phyloP scores from a whole-genome alignment of 2,329 filamentous ascomycete genomes.

The Triangularia verruculosa region DNA sequence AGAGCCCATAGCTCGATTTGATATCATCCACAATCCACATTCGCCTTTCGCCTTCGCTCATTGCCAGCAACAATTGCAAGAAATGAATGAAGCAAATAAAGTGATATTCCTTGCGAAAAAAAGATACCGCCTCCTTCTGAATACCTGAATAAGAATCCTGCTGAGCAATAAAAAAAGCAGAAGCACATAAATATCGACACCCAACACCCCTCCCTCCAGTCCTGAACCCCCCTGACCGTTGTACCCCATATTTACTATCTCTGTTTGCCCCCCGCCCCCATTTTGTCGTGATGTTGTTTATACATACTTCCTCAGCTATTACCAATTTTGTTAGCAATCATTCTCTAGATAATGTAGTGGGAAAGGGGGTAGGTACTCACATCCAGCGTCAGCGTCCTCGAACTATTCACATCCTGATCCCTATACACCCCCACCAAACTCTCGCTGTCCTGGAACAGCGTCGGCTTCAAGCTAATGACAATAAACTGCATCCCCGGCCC shows the following conservation, averaged over 20 bases:
- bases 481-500: conserved; percentile 99
- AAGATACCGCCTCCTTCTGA: not conserved
- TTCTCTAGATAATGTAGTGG: not conserved
- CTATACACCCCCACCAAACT: conserved; percentile 93
- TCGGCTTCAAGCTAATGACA: conserved; percentile 93
- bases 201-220: not conserved
- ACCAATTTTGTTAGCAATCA: conserved; percentile 13
- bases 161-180: not conserved
- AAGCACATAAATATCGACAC: not conserved
- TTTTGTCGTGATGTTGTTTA: conserved; percentile 13
- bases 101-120: not conserved
- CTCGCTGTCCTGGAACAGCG: conserved; percentile 94
- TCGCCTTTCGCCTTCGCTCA: not conserved
- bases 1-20: not conserved
- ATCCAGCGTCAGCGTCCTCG: conserved; percentile 87
- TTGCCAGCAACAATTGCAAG: not conserved
- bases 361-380: conserved; percentile 58
- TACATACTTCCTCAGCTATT: conserved; percentile 26
- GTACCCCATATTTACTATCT: conserved; percentile 7
- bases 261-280: not conserved
- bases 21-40: not conserved
- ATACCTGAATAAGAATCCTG: not conserved
- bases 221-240: not conserved
- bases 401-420: conserved; percentile 91
- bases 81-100: not conserved